Conservation (phyloP, 257 asterid species). For the Lithospermum erythrorhizon region DNA sequence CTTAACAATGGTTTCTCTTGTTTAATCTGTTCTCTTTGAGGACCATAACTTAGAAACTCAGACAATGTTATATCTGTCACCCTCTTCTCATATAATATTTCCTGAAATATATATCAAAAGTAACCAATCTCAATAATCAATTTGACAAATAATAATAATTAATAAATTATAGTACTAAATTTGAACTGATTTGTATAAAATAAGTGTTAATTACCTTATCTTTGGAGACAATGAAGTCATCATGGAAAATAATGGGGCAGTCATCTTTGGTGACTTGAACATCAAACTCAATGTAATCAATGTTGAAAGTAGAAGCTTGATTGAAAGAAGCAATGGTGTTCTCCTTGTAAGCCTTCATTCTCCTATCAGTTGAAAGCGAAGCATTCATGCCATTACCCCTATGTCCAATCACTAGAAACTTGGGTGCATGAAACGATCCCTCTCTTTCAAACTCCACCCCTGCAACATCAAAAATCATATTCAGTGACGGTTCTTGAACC, state of each 20-base stretch:
- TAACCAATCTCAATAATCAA: too few species aligned
- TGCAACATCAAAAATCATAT: not conserved
- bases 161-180: too few species aligned
- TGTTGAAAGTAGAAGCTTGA: conserved; percentile 49
- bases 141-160: too few species aligned
- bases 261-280: conserved; percentile 96
- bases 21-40: conserved; percentile 40
- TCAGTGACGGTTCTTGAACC: too few species aligned
- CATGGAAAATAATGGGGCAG: conserved; percentile 88
- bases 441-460: conserved; percentile 38
- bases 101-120: too few species aligned
- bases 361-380: conserved; percentile 70
- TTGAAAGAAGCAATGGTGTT: conserved; percentile 79
- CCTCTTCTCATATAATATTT: conserved; percentile 51
- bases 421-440: conserved; percentile 36
- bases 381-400: conserved; percentile 90
- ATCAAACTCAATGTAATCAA: conserved; percentile 87
- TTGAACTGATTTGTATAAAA: too few species aligned
- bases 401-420: conserved; percentile 80
- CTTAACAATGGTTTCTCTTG: conserved; percentile 53
- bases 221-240: conserved; percentile 70
- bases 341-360: conserved; percentile 68
- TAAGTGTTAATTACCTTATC: too few species aligned
- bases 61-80: conserved; percentile 59
- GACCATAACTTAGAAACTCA: conserved; percentile 74